Evolutionary conservation across 305 asterid species (phyloP).

Genomic region (Plantago coronopus): DNA sequence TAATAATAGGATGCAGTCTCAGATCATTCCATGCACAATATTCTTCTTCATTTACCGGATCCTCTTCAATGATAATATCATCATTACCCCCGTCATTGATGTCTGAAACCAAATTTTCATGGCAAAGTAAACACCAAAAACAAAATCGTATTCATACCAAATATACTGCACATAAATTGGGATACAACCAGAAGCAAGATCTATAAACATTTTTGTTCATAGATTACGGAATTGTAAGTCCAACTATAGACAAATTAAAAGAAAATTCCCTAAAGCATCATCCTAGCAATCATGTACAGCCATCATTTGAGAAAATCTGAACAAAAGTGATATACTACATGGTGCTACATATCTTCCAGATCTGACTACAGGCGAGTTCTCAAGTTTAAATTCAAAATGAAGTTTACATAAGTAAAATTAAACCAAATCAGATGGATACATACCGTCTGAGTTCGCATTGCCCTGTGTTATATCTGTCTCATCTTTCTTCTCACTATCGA

Average conservation of each 20-base stretch:
- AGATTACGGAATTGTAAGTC: neutral
- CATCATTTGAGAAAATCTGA: neutral
- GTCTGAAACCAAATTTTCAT: conserved; percentile 33
- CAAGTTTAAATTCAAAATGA: neutral
- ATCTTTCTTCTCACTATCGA: conserved; percentile 23
- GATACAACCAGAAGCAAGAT: neutral
- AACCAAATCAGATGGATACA: conserved; percentile 40
- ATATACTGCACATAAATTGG: conserved; percentile 2
- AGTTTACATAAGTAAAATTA: neutral
- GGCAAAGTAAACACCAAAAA: conserved; percentile 16
- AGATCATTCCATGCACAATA: conserved; percentile 81
- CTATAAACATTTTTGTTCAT: neutral
- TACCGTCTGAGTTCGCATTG: conserved; percentile 27
- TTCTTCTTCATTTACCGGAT: conserved; percentile 60
- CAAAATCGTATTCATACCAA: conserved; percentile 17
- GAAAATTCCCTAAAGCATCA: neutral
- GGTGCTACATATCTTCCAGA: neutral
- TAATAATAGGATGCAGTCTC: conserved; percentile 83
- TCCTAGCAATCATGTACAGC: neutral
- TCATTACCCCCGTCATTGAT: conserved; percentile 31
- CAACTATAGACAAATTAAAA: neutral
- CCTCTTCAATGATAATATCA: conserved; percentile 36
- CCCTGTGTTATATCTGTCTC: conserved; percentile 30
- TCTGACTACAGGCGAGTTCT: neutral
- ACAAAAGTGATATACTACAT: neutral